Base-by-base conservation (phyloP, 2,329 filamentous ascomycete species). In the Aaosphaeria pasadenensis region DNA sequence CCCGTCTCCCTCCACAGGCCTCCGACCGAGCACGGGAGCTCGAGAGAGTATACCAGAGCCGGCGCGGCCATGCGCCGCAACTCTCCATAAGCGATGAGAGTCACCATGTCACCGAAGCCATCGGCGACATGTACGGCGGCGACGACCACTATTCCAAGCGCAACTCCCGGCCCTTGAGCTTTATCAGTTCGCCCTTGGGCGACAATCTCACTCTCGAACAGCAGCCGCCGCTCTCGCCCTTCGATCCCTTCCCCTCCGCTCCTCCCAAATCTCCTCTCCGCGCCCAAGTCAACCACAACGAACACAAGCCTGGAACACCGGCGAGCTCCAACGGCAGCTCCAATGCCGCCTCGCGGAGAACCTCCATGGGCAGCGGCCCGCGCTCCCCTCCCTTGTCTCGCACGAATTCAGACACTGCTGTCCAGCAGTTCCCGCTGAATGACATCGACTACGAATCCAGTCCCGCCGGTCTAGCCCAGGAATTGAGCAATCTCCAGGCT, bases 61-160 rank as follows among this genome's bases (percentile, higher is more conserved):
- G 78, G 53, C 76, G 79, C 62, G 79, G 80, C 57, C 83, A 85
- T 73, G 74, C 73, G 57, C 76, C 82, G 53, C 80, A 84, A 58
- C 74, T 85, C 52, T 85, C 82, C 59, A 86, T 95, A 69, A 94
- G 88, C 70, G 91, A 96, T 73, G 88, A 91, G 52, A 90, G 82
- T 73, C 90, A 96, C 74, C 91, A 96, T 81, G 89, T 96, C 67
- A 96, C 91, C 48, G 91, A 96, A 71, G 88, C 90, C 50, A 95
- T 96, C 71, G 89, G 89, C 45, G 91, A 91, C 61, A 82, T 95
- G 72, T 96, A 96, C 72, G 89, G 88, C 62, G 87, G 90, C 66
- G 82, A 89, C 60, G 82, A 89, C 60, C 73, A 79, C 58, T 72
- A 66, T 52, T 54, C 70, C 60, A 76, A 72, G 58, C 74, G 76